A percentile compares a stretch with the other conserved stretches of the same genome.
Evolutionary conservation across 805 yeast species (phyloP).

Genomic region (Suhomyces prunicola): DNA sequence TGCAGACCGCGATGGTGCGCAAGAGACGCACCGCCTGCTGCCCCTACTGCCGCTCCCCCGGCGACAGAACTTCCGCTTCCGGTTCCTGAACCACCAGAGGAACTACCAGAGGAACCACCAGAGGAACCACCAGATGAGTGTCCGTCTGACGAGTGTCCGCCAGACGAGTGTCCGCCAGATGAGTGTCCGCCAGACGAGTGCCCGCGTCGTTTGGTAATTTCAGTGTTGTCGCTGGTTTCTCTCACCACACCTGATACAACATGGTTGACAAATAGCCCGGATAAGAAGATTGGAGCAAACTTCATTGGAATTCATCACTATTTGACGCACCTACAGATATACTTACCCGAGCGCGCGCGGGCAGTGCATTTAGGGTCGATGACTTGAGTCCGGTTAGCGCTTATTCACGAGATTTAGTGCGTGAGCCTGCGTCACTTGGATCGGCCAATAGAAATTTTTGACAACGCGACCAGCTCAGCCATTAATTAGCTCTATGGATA

Average conservation of each 20-base stretch:
- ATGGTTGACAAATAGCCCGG: not conserved
- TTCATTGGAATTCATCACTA: not conserved
- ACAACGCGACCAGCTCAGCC: not conserved
- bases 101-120: not conserved
- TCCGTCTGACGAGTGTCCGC: not conserved
- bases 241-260: not conserved
- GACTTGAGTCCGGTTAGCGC: not conserved
- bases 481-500: conserved; percentile 19
- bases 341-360: not conserved
- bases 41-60: conserved; percentile 1
- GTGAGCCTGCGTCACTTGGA: not conserved
- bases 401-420: not conserved
- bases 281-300: not conserved
- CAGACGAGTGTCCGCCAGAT: not conserved
- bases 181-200: not conserved
- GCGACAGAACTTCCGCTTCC: not conserved
- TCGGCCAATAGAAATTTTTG: not conserved
- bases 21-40: not conserved
- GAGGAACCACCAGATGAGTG: not conserved
- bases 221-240: not conserved
- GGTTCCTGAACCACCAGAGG: not conserved
- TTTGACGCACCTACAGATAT: not conserved
- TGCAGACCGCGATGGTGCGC: not conserved
- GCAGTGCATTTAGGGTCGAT: not conserved
- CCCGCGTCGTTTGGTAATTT: not conserved